Conservation (phyloP, 805 yeast species). For the Yarrowia divulgata region DNA sequence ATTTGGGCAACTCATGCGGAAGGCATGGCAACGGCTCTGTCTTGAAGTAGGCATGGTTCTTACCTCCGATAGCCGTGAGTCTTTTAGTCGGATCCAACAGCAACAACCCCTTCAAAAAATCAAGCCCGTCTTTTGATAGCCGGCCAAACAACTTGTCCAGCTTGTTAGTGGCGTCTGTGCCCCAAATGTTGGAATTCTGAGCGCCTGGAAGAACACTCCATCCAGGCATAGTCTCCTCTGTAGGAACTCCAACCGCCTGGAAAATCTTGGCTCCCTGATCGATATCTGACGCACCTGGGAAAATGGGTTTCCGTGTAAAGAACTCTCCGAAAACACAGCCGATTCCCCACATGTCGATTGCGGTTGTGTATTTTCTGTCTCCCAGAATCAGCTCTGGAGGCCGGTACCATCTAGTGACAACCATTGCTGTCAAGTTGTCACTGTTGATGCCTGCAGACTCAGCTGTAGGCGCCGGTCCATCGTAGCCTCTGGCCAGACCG, state of each 20-base stretch:
- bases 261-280: constrained; percentile 89
- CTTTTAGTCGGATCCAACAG: constrained; percentile 74
- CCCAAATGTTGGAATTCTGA: constrained; percentile 42
- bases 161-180: constrained; percentile 31
- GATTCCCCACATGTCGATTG: constrained; percentile 97
- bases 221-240: constrained; percentile 65
- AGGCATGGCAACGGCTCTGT: constrained; percentile 69
- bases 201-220: constrained; percentile 62
- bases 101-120: constrained; percentile 65
- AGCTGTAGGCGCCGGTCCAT: constrained; percentile 64
- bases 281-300: constrained; percentile 83
- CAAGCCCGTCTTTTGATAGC: constrained; percentile 41
- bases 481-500: constrained; percentile 83
- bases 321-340: constrained; percentile 96
- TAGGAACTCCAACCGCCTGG: constrained; percentile 81
- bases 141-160: constrained; percentile 15
- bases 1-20: constrained; percentile 65
- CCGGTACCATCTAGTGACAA: constrained; percentile 97
- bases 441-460: constrained; percentile 55
- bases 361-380: constrained; percentile 85
- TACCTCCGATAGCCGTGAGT: constrained; percentile 79
- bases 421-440: constrained; percentile 64
- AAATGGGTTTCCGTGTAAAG: constrained; percentile 78
- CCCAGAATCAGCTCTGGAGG: constrained; percentile 94
- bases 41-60: constrained; percentile 71